Base-by-base conservation (phyloP, 2,329 filamentous ascomycete species). In the Septoria linicola region DNA sequence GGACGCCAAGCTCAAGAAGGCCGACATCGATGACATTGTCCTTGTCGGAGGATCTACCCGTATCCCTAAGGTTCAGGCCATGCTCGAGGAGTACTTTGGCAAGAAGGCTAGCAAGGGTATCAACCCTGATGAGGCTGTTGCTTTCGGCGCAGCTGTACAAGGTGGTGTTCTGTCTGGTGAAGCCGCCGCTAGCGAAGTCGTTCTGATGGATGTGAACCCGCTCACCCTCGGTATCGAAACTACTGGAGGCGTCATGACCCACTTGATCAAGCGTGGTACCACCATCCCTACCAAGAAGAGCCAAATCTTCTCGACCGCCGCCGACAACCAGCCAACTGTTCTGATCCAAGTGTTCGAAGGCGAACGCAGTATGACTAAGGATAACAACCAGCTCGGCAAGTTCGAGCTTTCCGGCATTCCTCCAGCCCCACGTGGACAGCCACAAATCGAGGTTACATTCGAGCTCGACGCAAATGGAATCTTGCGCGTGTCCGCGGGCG, bases 291-390 rank as follows among this genome's bases (percentile, higher is more conserved):
- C 92, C 77, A 96, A 96, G 87, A 97, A 97, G 81, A 96, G 90
- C 14, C 91, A 96, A 79, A 86, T 93, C 71, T 97, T 97, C 84
- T 96, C 91, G 51, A 97, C 92, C 44, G 91, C 92, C 49, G 91
- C 92, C 63, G 92, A 97, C 73, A 96, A 95, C 88, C 92, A 97
- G 81, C 95, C 89, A 58, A 91, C 90, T 63, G 92, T 97, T 68
- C 89, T 96, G 80, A 97, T 97, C 80, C 96, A 97, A 87, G 92
- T 97, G 59, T 97, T 85, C 85, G 91, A 97, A 84, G 92, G 92
- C 79, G 92, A 97, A 82, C 92, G 92, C 20, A 58, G 60, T 0
- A 68, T 68, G 65, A 68, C 65, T 1, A 60, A 60, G 36, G 58
- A 60, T 19, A 39, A 17, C 83, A 97, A 97, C 81, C 76, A 88